Evolutionary conservation across 2,329 filamentous ascomycete genomes (phyloP), one percentile per base, ranked within the genome.

Genomic region (Aspergillaceae sp.): DNA sequence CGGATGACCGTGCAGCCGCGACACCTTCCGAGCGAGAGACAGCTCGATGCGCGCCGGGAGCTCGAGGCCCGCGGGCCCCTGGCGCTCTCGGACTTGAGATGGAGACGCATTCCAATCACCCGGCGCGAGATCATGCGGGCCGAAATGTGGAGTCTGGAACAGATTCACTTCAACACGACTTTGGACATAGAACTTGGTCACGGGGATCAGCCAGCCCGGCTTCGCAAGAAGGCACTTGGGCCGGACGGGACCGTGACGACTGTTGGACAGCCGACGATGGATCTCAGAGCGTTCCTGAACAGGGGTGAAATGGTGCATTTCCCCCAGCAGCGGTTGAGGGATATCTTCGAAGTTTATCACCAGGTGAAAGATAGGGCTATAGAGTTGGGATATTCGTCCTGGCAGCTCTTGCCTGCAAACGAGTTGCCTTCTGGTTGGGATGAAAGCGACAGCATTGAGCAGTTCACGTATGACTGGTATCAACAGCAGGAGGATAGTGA

Each of bases 131-230:
- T 19, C 19, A 19, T 19, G 19, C 19, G 19, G 19, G 19, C 19
- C 19, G 19, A 19, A 19, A 19, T 19, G 19, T 19, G 19, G 19
- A 19, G 19, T 19, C 42, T 64, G n/a, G 57, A 60, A 40, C 54
- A 57, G 6, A 51, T 61, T 6, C 58, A 60, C 32, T 52, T 51
- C 43, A 64, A 64, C 44, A 64, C 59, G 1, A 57, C 58, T 7
- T 56, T 61, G 51, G 42, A 46, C 7, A 44, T 62, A 4, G 51
- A 51, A 29, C 55, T 55, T n/a, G 28, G 9, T 2, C 9, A 28
- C 11, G 4, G 27, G 2, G 35, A 10, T 28, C 27, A 37, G 38
- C 48, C 52, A 6, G 30, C 46, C 6, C 37, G 37, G n/a, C 55
- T 61, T n/a, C 47, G 48, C 6, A 45, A 52, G n/a, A 55, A 44